Evolutionary conservation across 805 yeast genomes (phyloP), one percentile per base, ranked within the genome.

Genomic region (Kuraishia capsulata): DNA sequence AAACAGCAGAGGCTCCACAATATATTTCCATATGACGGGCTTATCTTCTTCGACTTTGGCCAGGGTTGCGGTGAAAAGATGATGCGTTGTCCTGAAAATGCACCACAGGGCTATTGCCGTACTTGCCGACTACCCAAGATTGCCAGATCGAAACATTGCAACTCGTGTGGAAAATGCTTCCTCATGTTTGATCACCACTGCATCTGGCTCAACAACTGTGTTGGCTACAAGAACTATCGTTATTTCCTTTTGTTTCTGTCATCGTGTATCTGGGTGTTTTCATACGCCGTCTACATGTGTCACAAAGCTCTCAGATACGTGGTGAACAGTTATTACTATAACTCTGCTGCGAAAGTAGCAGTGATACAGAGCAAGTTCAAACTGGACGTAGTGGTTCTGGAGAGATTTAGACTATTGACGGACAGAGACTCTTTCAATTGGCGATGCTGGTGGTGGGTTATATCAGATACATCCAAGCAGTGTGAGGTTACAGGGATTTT

Each of bases 71-170:
- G 20, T 10, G 19, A 35, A 21, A n/a, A n/a, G n/a, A n/a, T n/a
- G n/a, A 20, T n/a, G 14, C 17, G 19, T 6, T 10, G 5, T 20
- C 14, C 30, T 10, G 10, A 18, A 11, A 50, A 20, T 36, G 40
- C 14, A 70, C 76, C 47, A 20, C 52, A n/a, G n/a, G 10, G 64
- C 68, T 0, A 64, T 47, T 69, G 75, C 39, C 29, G 68, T 2
- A 71, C 81, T 1, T 86, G 95, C 49, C 54, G 70, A 9, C 60
- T 71, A 31, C 76, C 84, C 77, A 64, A 89, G 44, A 76, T 84
- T 11, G 87, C 94, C 2, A 61, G 94, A 40, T 65, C 86, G 5
- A 78, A 82, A 44, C 95, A 86, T 56, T 86, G 95, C 51, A 64
- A 78, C 1, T 64, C 64, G 3, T 86, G 95, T 57, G 73, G 74